Conservation (phyloP, 257 asterid species). For the Gentiana macrophylla region DNA sequence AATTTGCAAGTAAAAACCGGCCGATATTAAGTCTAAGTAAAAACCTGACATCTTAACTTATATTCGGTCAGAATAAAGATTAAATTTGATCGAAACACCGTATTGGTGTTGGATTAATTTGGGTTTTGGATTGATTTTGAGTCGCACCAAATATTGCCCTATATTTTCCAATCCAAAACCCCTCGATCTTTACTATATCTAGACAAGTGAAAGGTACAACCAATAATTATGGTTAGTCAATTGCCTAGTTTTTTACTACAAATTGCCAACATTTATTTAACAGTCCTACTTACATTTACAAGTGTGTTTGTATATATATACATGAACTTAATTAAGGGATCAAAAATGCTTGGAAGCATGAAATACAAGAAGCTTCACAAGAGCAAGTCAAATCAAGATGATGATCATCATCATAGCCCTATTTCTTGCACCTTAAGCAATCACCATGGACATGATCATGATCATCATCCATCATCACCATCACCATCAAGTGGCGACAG, state of each 20-base stretch:
- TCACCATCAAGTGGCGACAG: constrained; percentile 6
- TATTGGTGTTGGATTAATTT: too few species aligned
- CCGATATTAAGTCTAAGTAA: too few species aligned
- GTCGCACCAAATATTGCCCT: too few species aligned
- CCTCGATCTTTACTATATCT: too few species aligned
- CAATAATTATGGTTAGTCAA: not conserved
- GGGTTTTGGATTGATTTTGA: too few species aligned
- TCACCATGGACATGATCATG: not conserved
- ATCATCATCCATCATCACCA: not conserved
- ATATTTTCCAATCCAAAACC: too few species aligned
- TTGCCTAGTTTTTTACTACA: constrained; percentile 17
- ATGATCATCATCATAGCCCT: constrained; percentile 4
- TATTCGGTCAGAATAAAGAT: too few species aligned
- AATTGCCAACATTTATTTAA: constrained; percentile 3
- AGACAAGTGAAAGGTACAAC: constrained; percentile 24
- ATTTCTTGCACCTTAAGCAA: not conserved
- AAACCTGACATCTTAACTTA: too few species aligned
- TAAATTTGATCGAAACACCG: too few species aligned
- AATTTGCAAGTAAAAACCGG: too few species aligned
- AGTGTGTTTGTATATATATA: not conserved
- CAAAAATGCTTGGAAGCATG: constrained; percentile 11
- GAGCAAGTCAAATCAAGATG: constrained; percentile 24
- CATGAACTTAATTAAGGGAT: not conserved
- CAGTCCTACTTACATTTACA: not conserved
- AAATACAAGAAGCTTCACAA: constrained; percentile 37